Percentiles rank a stretch among this genome's conserved stretches.
phyloP scores from a whole-genome alignment of 768 basidiomycete species.

The Gloeopeniophorella convolvens region DNA sequence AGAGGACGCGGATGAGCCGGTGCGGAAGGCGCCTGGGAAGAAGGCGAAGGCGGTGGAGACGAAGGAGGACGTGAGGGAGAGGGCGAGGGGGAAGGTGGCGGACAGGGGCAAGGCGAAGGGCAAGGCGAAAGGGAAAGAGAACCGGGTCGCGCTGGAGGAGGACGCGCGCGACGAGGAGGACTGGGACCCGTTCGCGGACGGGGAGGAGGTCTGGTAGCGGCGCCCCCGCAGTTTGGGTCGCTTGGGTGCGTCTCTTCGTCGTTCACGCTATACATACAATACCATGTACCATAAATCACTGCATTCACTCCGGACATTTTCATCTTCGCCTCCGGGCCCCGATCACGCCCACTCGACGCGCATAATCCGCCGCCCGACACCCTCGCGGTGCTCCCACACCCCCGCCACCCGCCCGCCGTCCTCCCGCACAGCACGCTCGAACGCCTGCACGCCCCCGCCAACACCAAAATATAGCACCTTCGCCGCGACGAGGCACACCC shows the following conservation, averaged over 20 bases:
- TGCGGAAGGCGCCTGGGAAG: too few relatives aligned
- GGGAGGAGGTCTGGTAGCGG: constrained; percentile 1
- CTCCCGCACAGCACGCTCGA: constrained; percentile 47
- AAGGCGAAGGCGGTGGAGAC: too few relatives aligned
- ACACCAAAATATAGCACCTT: constrained; percentile 96
- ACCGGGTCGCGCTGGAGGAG: too few relatives aligned
- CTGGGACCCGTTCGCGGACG: constrained; percentile 13
- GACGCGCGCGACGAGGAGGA: constrained; percentile 1
- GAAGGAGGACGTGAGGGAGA: too few relatives aligned
- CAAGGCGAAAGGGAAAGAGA: not conserved
- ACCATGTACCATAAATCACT: not conserved
- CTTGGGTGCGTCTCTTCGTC: too few relatives aligned
- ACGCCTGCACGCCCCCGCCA: constrained; percentile 79
- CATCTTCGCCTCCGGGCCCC: not conserved
- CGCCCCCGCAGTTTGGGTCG: too few relatives aligned
- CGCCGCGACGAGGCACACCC: constrained; percentile 72
- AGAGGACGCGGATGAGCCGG: too few relatives aligned
- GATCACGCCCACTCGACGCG: constrained; percentile 43
- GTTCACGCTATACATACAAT: too few relatives aligned
- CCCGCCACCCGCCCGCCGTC: constrained; percentile 36
- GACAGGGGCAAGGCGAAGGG: not conserved
- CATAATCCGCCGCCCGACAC: constrained; percentile 73
- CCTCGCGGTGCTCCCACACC: constrained; percentile 58
- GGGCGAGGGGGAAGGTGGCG: too few relatives aligned
- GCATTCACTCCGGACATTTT: too few relatives aligned